These are phyloP conservation scores for Cucurbita maxima DNA, from an alignment of 306 rosid genomes.

Conservation along the genomic window DNA sequence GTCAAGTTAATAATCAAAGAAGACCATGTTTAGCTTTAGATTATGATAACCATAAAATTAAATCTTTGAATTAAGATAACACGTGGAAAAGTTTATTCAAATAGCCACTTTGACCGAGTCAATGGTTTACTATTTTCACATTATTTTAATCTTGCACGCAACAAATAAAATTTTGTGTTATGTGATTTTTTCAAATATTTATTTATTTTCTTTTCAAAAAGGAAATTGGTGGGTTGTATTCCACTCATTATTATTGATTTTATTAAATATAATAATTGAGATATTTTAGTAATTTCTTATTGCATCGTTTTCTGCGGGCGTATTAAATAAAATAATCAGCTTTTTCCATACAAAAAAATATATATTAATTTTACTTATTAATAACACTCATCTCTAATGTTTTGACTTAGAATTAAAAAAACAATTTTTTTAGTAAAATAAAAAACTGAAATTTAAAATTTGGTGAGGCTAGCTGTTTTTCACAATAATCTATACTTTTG, in stretches of 20 bases:
- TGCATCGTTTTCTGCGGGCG: background rate
- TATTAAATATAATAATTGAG: background rate
- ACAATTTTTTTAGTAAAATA: too few relatives aligned
- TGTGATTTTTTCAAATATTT: background rate
- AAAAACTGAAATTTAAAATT: background rate
- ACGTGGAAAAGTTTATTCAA: background rate
- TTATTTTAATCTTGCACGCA: background rate
- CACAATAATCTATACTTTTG: background rate
- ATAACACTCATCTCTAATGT: background rate
- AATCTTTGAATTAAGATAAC: background rate
- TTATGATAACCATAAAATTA: too few relatives aligned
- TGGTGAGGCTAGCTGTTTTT: background rate
- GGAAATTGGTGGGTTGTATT: background rate
- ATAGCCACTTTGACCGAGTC: background rate
- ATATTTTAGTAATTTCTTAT: background rate
- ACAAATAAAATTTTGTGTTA: background rate
- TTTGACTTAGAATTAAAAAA: background rate
- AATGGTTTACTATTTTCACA: background rate
- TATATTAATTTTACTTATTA: background rate
- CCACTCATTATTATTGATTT: background rate
- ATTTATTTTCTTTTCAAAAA: background rate
- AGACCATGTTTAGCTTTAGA: too few relatives aligned
- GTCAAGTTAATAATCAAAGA: too few relatives aligned
- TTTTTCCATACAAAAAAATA: too few relatives aligned
- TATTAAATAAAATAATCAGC: background rate